Evolutionary conservation across 768 basidiomycete species (phyloP), one percentile per base, ranked within the genome.

Genomic region (Lanmaoa rubissima): DNA sequence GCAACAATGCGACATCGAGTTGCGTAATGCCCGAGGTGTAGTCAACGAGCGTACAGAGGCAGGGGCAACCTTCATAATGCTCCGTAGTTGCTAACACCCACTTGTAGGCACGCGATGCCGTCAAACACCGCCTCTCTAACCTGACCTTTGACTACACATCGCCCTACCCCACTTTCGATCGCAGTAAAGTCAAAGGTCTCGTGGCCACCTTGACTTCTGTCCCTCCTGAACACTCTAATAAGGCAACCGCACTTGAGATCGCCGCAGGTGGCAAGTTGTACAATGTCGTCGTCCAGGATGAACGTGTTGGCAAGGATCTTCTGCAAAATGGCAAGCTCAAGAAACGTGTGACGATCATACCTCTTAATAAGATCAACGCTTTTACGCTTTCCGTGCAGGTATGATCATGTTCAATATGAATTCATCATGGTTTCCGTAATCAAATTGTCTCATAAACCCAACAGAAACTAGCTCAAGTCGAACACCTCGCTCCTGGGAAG

Each of bases 281-380:
- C 74, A 93, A 98, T 60, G 92, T 98, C 38, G 90, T 98, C 28
- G 91, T 98, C 9, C 86, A 95, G 61, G 86, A 96, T 66, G 94
- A 98, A 73, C 82, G 82, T 54, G 84, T 95, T 44, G 95, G 94
- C 31, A 90, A 89, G 63, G 85, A 90, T 31, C 79, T 98, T 26
- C 75, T 98, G 46, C 82, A 89, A 67, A 84, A 88, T 46, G 86
- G 87, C 10, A 76, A 78, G 48, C 82, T 98, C 62, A 87, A 84
- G 76, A 93, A 89, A 72, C 85, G 94, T 19, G 90, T 96, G 19
- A 97, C 94, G 0, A 85, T 97, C 71, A 94, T 98, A 61, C 96
- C 96, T 0, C 76, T 99, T 47, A 96, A 88, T 72, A 96, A 94
- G 76, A 95, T 99, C 66, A 84, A 82, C 51, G 79, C 85, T 1